Evolutionary conservation across 768 basidiomycete genomes (phyloP), one percentile per base, ranked within the genome.

Genomic region (Guyanaporus albipodus): DNA sequence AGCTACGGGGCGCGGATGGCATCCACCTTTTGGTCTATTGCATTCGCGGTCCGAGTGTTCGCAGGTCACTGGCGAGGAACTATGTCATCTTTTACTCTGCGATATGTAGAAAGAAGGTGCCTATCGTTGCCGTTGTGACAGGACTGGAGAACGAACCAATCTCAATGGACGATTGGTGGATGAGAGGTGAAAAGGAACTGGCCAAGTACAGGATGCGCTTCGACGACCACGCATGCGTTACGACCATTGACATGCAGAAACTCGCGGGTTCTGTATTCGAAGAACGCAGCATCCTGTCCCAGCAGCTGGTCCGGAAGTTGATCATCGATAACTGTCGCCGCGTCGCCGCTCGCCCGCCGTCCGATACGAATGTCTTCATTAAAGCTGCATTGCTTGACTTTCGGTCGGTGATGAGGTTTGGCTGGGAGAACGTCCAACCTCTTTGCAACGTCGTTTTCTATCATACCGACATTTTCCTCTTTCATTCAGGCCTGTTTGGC

Each of bases 211-310:
- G 60, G 23, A 76, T 75, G 59, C 45, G 49, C 33, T 73, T 73
- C n/a, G 49, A 61, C 17, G 66, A 58, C 8, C 64, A 70, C n/a
- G 74, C 70, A 15, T 75, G 74, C 47, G 62, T 75, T 42, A 73
- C 71, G 4, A 67, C 72, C 18, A 57, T 67, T 12, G 49, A 52
- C 32, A 49, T 41, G 51, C n/a, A 27, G 8, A 57, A 41, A 28
- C n/a, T 44, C 24, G 35, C 8, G n/a, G 49, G 52, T 24, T 46
- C 54, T 12, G 48, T 53, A 9, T 59, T 62, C 8, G 36, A 52
- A 43, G 46, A 40, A 3, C 62, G 61, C 26, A 46, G 53, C 29
- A 32, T 33, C 12, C 12, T 50, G 29, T 67, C 67, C 10, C 59
- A 58, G 43, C 38, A 50, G 26, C 32, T 31, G 36, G 52, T 62